A percentile compares a stretch with the other conserved stretches of the same genome.
phyloP scores from a whole-genome alignment of 2,329 filamentous ascomycete species.

The Arachnopeziza araneosa region DNA sequence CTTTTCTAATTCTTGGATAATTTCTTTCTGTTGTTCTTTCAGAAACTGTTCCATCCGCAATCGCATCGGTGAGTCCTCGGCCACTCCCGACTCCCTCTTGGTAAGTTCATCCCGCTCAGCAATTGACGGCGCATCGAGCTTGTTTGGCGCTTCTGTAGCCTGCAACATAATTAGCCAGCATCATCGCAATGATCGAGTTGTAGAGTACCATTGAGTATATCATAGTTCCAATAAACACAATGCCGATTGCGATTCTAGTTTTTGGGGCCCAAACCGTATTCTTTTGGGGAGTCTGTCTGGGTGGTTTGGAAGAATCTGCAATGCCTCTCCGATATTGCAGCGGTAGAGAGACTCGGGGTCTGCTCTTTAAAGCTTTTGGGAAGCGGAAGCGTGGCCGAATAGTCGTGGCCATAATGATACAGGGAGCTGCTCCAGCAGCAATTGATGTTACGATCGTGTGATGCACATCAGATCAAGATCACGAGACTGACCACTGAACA shows the following conservation, averaged over 20 bases:
- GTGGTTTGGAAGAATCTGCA: slow-evolving; percentile 16
- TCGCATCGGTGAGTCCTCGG: slow-evolving; percentile 82
- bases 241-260: slow-evolving; percentile 41
- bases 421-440: slow-evolving; percentile 8
- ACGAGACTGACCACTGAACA: background rate
- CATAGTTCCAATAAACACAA: slow-evolving; percentile 42
- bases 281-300: slow-evolving; percentile 5
- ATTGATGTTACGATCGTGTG: slow-evolving; percentile 15
- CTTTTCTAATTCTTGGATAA: slow-evolving; percentile 75
- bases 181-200: background rate
- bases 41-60: slow-evolving; percentile 97
- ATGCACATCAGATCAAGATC: slow-evolving; percentile 24
- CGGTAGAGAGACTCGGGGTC: slow-evolving; percentile 10
- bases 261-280: slow-evolving; percentile 38
- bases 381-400: slow-evolving; percentile 19
- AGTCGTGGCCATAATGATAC: slow-evolving; percentile 24
- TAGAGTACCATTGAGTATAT: slow-evolving; percentile 45
- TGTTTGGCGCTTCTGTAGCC: slow-evolving; percentile 31
- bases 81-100: slow-evolving; percentile 73
- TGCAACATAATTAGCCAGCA: slow-evolving; percentile 18
- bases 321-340: slow-evolving; percentile 21
- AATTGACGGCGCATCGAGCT: slow-evolving; percentile 62
- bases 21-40: slow-evolving; percentile 84
- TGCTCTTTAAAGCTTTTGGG: slow-evolving; percentile 15
- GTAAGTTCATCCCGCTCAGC: slow-evolving; percentile 78